Evolutionary conservation across 1,284 basidiomycete genomes (phyloP), one percentile per base, ranked within the genome.

Genomic region (Puccinia triticina): DNA sequence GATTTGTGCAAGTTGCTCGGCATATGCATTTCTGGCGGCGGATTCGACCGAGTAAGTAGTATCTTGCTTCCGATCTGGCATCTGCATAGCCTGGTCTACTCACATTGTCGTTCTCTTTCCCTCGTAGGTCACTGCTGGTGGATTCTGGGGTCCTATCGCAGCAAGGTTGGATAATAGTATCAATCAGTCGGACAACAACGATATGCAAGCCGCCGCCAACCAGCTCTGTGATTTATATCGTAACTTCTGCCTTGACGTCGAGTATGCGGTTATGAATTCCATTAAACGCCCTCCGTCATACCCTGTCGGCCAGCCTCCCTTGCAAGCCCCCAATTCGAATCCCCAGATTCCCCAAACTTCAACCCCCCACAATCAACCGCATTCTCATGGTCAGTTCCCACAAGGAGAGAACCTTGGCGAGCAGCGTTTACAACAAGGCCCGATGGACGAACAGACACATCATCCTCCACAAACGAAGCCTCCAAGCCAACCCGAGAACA

Each of bases 151-250:
- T 34, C 46, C 37, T 29, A 46, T 81, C 12, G 79, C 71, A 26
- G 29, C 59, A 18, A 71, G 50, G 40, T 48, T 74, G 1, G 79
- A 81, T 29, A 48, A 37, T 21, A 72, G 71, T n/a, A 43, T 71
- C 18, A 81, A 81, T 74, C 57, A 57, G 40, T 61, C 71, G 18
- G 79, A 81, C 37, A 81, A 50, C 43, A 73, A 81, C 55, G 71
- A 73, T 48, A 16, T 81, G 11, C 69, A 73, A 74, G 21, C 14
- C 14, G 79, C 71, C 34, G 71, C 40, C 18, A 73, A 81, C 29
- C 71, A 81, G 32, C 40, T 81, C n/a, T 46, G 71, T 53, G 79
- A 81, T 14, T 37, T 74, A 34, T 81, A 81, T 81, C 79, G 79
- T 32, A 66, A 57, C 12, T 81, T 73, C 37, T 81, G 79, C 46